These are phyloP conservation scores for Mimosa bimucronata DNA, from an alignment of 306 rosid genomes.

Conservation along the genomic window DNA sequence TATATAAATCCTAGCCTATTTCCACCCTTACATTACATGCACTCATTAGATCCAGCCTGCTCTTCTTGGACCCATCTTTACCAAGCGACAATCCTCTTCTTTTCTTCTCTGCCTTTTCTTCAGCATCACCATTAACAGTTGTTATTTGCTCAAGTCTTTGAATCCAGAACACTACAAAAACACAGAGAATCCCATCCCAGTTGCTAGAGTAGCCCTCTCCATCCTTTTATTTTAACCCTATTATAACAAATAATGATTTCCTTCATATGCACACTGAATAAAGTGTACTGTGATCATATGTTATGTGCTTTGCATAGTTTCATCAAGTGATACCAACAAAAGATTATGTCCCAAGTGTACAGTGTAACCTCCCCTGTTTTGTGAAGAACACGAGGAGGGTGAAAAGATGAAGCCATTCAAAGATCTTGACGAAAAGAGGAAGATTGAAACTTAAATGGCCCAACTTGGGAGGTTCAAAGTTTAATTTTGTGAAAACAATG, in stretches of 20 bases:
- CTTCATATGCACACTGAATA: not conserved
- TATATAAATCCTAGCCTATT: too few species aligned
- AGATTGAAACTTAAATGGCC: not conserved
- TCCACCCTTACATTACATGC: too few species aligned
- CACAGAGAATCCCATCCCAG: too few species aligned
- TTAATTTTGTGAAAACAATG: constrained; percentile 11
- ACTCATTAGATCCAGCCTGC: not conserved
- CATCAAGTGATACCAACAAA: not conserved
- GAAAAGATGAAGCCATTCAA: not conserved
- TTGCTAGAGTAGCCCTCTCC: not conserved
- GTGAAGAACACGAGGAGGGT: not conserved
- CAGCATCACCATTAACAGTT: not conserved
- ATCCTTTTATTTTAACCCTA: not conserved
- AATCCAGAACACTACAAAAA: too few species aligned
- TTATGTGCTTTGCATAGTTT: not conserved
- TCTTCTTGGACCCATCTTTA: not conserved
- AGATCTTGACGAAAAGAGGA: constrained; percentile 8
- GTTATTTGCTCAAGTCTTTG: not conserved
- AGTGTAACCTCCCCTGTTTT: not conserved
- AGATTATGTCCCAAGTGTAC: not conserved
- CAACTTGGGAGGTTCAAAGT: constrained; percentile 32
- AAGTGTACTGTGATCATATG: not conserved
- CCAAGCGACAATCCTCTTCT: not conserved
- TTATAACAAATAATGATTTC: not conserved
- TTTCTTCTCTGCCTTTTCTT: not conserved